Conservation (phyloP, 345 rosid species). For the Camelina sativa region DNA sequence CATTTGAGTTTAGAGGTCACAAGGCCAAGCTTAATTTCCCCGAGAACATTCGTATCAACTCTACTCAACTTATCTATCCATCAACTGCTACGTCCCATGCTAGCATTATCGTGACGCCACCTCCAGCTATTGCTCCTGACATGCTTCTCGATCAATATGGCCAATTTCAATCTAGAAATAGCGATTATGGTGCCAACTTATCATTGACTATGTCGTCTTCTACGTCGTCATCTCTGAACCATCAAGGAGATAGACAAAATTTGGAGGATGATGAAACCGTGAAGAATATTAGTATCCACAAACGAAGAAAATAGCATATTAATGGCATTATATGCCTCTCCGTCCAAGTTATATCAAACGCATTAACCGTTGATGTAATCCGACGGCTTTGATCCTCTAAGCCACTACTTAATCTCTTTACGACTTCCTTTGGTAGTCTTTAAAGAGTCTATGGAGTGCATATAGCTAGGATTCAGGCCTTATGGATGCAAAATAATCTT, state of each 20-base stretch:
- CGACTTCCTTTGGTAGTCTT: neutral
- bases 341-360: constrained; percentile 1
- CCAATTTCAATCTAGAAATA: constrained; percentile 2
- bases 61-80: constrained; percentile 25
- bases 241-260: neutral
- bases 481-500: neutral
- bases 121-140: constrained; percentile 28
- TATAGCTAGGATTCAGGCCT: constrained; percentile 12
- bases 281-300: constrained; percentile 28
- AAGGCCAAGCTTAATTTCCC: constrained; percentile 49
- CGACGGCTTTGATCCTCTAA: neutral
- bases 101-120: neutral
- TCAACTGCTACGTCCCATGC: constrained; percentile 18
- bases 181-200: neutral
- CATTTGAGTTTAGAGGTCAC: constrained; percentile 43
- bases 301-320: constrained; percentile 40
- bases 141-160: constrained; percentile 44
- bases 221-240: constrained; percentile 19
- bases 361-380: neutral
- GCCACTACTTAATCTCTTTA: neutral
- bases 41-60: constrained; percentile 25
- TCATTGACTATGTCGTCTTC: constrained; percentile 37
- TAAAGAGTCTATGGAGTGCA: neutral
- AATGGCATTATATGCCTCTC: neutral
- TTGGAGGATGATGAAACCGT: constrained; percentile 28